A percentile compares a stretch with the other conserved stretches of the same genome.
phyloP scores from a whole-genome alignment of 495 filamentous ascomycete species.

The Viridothelium virens region DNA sequence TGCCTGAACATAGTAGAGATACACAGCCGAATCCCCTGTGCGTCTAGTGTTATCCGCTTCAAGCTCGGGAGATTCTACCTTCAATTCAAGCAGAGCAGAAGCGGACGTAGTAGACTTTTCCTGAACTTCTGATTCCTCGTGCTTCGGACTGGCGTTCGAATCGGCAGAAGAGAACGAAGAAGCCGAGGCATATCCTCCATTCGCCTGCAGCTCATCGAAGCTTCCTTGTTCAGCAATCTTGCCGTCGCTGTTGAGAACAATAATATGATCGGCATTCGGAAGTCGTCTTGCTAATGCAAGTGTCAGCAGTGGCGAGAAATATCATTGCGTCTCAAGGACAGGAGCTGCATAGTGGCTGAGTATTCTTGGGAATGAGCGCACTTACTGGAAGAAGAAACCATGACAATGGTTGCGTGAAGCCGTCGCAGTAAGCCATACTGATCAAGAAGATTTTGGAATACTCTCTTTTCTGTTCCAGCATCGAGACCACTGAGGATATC shows the following conservation, averaged over 20 bases:
- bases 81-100: background rate
- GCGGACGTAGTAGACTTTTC: background rate
- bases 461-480: slow-evolving; percentile 15
- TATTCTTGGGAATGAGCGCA: background rate
- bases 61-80: background rate
- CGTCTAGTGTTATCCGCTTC: slow-evolving; percentile 23
- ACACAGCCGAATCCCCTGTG: slow-evolving; percentile 29
- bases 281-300: slow-evolving; percentile 32
- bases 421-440: slow-evolving; percentile 46
- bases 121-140: background rate
- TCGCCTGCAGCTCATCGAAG: slow-evolving; percentile 33
- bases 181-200: slow-evolving; percentile 30
- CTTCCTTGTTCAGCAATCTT: slow-evolving; percentile 40
- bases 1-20: slow-evolving; percentile 26
- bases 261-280: slow-evolving; percentile 41
- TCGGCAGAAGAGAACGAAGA: slow-evolving; percentile 24
- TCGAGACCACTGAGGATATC: slow-evolving; percentile 12
- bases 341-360: slow-evolving; percentile 22
- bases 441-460: slow-evolving; percentile 41
- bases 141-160: background rate
- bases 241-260: slow-evolving; percentile 38
- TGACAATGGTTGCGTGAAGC: slow-evolving; percentile 43
- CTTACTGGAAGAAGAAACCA: slow-evolving; percentile 42
- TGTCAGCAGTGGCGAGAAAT: slow-evolving; percentile 16
- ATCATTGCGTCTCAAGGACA: slow-evolving; percentile 22